Evolutionary conservation across 805 yeast genomes (phyloP).

Genomic region (Wickerhamomyces alni): DNA sequence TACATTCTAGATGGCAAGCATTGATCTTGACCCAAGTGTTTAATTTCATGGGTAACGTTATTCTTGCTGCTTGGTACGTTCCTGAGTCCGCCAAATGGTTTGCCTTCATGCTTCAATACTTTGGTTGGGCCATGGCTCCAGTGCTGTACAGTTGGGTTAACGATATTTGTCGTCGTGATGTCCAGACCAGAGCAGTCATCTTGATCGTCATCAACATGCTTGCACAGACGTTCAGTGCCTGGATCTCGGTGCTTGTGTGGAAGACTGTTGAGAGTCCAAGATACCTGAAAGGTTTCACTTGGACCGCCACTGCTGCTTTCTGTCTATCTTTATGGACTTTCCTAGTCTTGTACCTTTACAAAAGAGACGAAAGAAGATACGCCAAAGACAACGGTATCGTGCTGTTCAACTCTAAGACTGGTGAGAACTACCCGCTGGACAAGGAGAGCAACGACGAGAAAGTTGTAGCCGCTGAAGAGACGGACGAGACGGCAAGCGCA

Average conservation of each 20-base stretch:
- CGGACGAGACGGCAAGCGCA: neutral
- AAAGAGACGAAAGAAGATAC: slow-evolving; percentile 31
- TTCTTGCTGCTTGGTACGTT: slow-evolving; percentile 48
- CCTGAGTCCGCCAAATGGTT: slow-evolving; percentile 50
- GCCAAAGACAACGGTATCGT: slow-evolving; percentile 35
- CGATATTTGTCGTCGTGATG: slow-evolving; percentile 50
- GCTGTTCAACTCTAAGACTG: slow-evolving; percentile 22
- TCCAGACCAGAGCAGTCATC: slow-evolving; percentile 44
- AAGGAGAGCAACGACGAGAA: neutral
- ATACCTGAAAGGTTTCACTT: slow-evolving; percentile 45
- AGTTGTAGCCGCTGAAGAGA: neutral
- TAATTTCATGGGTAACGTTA: slow-evolving; percentile 40
- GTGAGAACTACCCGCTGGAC: slow-evolving; percentile 9
- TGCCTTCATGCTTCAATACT: slow-evolving; percentile 26
- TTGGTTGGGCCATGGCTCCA: slow-evolving; percentile 51
- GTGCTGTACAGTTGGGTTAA: slow-evolving; percentile 54
- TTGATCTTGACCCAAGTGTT: slow-evolving; percentile 38
- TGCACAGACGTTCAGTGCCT: slow-evolving; percentile 43
- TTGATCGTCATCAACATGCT: slow-evolving; percentile 43
- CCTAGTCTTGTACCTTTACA: slow-evolving; percentile 29
- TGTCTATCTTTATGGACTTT: slow-evolving; percentile 23
- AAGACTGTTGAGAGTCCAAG: slow-evolving; percentile 49
- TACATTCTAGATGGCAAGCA: slow-evolving; percentile 32
- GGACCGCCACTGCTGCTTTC: slow-evolving; percentile 30
- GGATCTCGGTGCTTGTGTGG: slow-evolving; percentile 31